Percentiles rank a stretch among this genome's conserved stretches.
Evolutionary conservation across 495 filamentous ascomycete genomes (phyloP).

Genomic region (Bacidia gigantensis): DNA sequence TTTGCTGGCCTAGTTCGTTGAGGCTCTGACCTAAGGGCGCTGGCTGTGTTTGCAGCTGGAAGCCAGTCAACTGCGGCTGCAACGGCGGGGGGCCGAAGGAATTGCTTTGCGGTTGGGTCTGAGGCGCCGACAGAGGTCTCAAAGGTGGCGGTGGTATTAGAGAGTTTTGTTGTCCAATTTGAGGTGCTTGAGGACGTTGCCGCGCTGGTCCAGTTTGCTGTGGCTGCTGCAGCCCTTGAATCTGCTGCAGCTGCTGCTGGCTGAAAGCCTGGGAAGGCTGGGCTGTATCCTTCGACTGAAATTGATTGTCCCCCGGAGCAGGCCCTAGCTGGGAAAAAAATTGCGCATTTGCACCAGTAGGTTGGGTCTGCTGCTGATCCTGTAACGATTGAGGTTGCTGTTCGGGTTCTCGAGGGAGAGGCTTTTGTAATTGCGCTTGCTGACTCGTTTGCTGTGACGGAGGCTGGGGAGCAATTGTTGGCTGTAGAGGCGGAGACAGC

Average conservation of each 20-base stretch:
- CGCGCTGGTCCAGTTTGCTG: slow-evolving; percentile 37
- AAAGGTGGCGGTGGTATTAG: slow-evolving; percentile 71
- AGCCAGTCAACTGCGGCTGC: slow-evolving; percentile 76
- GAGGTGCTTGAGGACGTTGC: slow-evolving; percentile 62
- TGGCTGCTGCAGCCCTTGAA: slow-evolving; percentile 14
- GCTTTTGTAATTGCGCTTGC: slow-evolving; percentile 32
- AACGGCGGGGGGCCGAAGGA: slow-evolving; percentile 59
- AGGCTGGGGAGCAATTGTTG: slow-evolving; percentile 45
- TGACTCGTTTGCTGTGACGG: slow-evolving; percentile 26
- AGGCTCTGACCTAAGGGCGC: slow-evolving; percentile 65
- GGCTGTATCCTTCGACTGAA: slow-evolving; percentile 12
- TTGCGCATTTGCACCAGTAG: slow-evolving; percentile 33
- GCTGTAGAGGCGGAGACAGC: slow-evolving; percentile 61
- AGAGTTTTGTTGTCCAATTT: slow-evolving; percentile 44
- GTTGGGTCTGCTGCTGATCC: slow-evolving; percentile 22
- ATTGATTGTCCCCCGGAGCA: slow-evolving; percentile 21
- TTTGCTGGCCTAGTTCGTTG: slow-evolving; percentile 54
- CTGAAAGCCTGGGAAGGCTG: slow-evolving; percentile 17
- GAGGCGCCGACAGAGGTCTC: slow-evolving; percentile 78
- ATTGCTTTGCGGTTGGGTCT: slow-evolving; percentile 58
- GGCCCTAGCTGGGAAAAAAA: slow-evolving; percentile 30
- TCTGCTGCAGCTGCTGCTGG: slow-evolving; percentile 10
- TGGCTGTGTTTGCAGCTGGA: slow-evolving; percentile 34
- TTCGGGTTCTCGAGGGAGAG: slow-evolving; percentile 35
- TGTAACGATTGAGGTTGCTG: slow-evolving; percentile 30